Conservation (phyloP, 1,139 yeast genomes). For the Trichomonascaceae sp. region DNA sequence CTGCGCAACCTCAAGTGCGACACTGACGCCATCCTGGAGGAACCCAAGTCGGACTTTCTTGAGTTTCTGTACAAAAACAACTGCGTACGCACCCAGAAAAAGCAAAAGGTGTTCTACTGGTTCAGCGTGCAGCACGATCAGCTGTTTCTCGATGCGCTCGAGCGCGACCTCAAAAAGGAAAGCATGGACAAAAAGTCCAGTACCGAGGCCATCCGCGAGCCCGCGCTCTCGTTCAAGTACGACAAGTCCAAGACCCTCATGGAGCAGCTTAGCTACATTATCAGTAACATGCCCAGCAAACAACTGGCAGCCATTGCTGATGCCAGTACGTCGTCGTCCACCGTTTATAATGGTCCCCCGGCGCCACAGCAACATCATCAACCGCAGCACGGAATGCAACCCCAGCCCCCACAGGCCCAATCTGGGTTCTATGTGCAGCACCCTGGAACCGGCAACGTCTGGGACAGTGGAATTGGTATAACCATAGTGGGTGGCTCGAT, state of each 20-base stretch:
- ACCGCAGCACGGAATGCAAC: not conserved
- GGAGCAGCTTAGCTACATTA: slow-evolving; percentile 24
- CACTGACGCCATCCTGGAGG: slow-evolving; percentile 75
- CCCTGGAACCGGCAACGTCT: no score
- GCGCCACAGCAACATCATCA: slow-evolving; percentile 1
- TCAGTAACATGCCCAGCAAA: slow-evolving; percentile 18
- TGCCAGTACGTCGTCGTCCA: slow-evolving; percentile 17
- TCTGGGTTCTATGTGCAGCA: no score
- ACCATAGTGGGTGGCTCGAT: no score
- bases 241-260: slow-evolving; percentile 26
- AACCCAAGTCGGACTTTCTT: slow-evolving; percentile 75
- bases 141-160: slow-evolving; percentile 85
- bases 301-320: slow-evolving; percentile 24
- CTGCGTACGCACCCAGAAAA: slow-evolving; percentile 88
- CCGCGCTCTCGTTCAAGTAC: slow-evolving; percentile 29
- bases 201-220: slow-evolving; percentile 30
- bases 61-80: slow-evolving; percentile 75
- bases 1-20: slow-evolving; percentile 79
- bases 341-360: slow-evolving; percentile 3
- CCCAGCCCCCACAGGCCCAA: no score
- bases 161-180: slow-evolving; percentile 82
- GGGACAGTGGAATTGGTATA: no score
- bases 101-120: slow-evolving; percentile 96
- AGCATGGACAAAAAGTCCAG: slow-evolving; percentile 23
- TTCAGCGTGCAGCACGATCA: slow-evolving; percentile 91